phyloP scores from a whole-genome alignment of 345 rosid species.

The Eucalyptus tenuipes region DNA sequence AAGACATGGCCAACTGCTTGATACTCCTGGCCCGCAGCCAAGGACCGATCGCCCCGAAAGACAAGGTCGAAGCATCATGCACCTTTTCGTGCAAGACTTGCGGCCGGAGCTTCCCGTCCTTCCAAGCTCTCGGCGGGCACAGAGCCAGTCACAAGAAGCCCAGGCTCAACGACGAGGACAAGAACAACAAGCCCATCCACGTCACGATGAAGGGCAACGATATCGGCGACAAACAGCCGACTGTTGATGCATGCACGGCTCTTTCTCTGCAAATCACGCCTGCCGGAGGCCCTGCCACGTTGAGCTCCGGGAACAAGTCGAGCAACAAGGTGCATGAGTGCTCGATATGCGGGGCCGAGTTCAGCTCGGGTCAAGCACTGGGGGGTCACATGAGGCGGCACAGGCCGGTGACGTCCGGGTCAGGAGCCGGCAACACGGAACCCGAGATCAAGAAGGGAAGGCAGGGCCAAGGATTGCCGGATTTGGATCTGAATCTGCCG shows the following conservation, averaged over 20 bases:
- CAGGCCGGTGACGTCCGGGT: conserved; percentile 9
- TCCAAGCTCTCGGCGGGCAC: conserved; percentile 96
- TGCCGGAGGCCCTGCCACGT: neutral
- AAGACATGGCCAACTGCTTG: conserved; percentile 55
- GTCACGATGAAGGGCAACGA: neutral
- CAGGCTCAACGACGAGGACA: neutral
- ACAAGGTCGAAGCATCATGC: neutral
- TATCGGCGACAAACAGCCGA: neutral
- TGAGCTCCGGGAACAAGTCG: neutral
- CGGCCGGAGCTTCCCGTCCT: conserved; percentile 62
- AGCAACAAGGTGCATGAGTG: conserved; percentile 60
- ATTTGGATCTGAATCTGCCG: conserved; percentile 59
- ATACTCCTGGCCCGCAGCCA: conserved; percentile 48
- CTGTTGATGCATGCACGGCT: conserved; percentile 3
- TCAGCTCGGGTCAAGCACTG: conserved; percentile 83
- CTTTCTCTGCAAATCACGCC: conserved; percentile 41
- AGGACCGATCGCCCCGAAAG: neutral
- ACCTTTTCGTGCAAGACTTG: conserved; percentile 77
- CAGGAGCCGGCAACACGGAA: neutral
- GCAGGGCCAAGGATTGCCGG: conserved; percentile 20
- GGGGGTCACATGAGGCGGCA: conserved; percentile 99
- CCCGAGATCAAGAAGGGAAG: conserved; percentile 12
- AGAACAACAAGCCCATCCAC: neutral
- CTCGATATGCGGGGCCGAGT: conserved; percentile 71
- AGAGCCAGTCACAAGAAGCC: conserved; percentile 89